A percentile compares a stretch with the other conserved stretches of the same genome.
Conservation (phyloP, 345 rosid species). For the Brassica cretica region DNA sequence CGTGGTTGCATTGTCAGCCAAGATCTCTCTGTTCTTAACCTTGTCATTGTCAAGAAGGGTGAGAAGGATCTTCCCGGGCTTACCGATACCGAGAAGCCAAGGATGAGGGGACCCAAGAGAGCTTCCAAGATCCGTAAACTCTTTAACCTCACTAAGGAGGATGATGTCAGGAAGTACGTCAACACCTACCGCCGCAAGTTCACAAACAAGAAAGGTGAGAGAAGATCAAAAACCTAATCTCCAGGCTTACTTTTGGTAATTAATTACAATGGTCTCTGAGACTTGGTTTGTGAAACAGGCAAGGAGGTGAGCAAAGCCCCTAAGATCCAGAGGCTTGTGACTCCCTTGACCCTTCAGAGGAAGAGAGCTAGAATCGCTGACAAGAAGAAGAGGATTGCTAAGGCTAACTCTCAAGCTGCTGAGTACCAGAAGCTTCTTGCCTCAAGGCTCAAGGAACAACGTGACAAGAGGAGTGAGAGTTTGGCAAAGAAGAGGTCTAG, state of each 20-base stretch:
- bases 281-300: slow-evolving; percentile 43
- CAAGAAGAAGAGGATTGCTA: slow-evolving; percentile 79
- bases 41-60: slow-evolving; percentile 79
- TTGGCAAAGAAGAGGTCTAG: slow-evolving; percentile 89
- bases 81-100: slow-evolving; percentile 68
- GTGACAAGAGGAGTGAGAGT: slow-evolving; percentile 78
- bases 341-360: slow-evolving; percentile 81
- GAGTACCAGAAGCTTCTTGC: slow-evolving; percentile 89
- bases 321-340: slow-evolving; percentile 82
- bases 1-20: slow-evolving; percentile 85
- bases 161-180: slow-evolving; percentile 76
- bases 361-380: slow-evolving; percentile 69
- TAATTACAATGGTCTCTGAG: not conserved
- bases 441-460: slow-evolving; percentile 72
- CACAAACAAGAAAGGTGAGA: slow-evolving; percentile 51
- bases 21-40: slow-evolving; percentile 76
- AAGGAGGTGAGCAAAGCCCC: slow-evolving; percentile 86
- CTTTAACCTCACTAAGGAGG: slow-evolving; percentile 72
- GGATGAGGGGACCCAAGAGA: slow-evolving; percentile 87
- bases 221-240: not conserved
- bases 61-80: slow-evolving; percentile 79
- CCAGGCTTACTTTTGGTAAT: not conserved
- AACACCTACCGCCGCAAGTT: slow-evolving; percentile 83
- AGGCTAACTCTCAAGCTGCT: slow-evolving; percentile 83
- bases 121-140: slow-evolving; percentile 80